Conservation (phyloP, 305 asterid species). For the Fraxinus angustifolia region DNA sequence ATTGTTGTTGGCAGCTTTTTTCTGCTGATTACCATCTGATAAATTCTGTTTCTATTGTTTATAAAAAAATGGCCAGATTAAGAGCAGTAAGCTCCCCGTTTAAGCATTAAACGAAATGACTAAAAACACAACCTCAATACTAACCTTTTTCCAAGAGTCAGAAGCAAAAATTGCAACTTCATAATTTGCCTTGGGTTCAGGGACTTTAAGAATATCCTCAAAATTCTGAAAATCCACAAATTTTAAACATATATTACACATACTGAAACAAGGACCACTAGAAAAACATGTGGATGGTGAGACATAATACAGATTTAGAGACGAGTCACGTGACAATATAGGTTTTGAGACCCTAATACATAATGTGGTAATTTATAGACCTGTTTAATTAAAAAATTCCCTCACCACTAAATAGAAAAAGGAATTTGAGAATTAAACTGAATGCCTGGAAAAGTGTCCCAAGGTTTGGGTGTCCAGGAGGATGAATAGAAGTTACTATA, state of each 20-base stretch:
- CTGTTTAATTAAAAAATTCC: neutral
- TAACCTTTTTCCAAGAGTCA: conserved; percentile 67
- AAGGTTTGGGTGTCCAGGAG: neutral
- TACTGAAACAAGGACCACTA: conserved; percentile 1
- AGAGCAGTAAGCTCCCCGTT: neutral
- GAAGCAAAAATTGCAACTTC: conserved; percentile 73
- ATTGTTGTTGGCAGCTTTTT: conserved; percentile 23
- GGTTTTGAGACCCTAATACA: neutral
- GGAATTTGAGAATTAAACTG: neutral
- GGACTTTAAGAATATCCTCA: conserved; percentile 50
- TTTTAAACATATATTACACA: conserved; percentile 11
- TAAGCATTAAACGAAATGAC: neutral
- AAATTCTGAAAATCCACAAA: conserved; percentile 44
- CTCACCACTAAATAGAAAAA: neutral
- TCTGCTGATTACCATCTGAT: conserved; percentile 34
- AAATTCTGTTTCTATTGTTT: conserved; percentile 40
- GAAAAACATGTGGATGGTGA: neutral
- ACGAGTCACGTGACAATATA: neutral
- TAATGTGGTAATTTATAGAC: neutral
- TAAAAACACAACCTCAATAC: neutral
- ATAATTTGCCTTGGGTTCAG: conserved; percentile 56
- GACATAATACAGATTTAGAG: neutral
- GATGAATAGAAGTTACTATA: neutral
- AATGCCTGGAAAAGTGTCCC: neutral
- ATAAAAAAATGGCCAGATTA: conserved; percentile 14